Base-by-base conservation (phyloP, 1,139 yeast genomes). In the Lodderomyces parapsilosis region DNA sequence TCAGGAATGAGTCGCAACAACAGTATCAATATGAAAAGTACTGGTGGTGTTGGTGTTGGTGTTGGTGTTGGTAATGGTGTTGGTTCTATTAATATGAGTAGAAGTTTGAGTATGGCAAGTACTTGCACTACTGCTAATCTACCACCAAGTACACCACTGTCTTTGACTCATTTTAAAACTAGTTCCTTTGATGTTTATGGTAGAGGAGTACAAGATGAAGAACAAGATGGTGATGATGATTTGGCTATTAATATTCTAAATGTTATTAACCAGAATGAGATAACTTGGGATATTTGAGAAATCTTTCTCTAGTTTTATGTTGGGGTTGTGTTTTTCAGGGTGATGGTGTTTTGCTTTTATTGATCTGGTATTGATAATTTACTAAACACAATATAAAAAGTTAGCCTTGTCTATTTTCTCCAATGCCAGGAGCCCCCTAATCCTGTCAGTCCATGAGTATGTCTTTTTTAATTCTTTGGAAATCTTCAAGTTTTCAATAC, bases 201-300 rank as follows among this genome's bases (percentile, higher is more conserved):
- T 9, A n/a, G 19, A 13, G 3, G n/a, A 34, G 6, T 15, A 15
- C n/a, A 11, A 19, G 13, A 6, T 32, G 36, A 17, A 10, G 36
- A 20, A 17, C 36, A 33, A 14, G 36, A 38, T 2, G 23, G 18
- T 14, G 22, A 32, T 2, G 23, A 28, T 14, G 22, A 32, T 31
- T 39, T 39, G 28, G 41, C 41, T 18, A 31, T 20, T 32, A 23
- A 31, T 10, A 39, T 39, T 13, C 23, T 39, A 14, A 32, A 25
- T 32, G 24, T 32, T 14, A 32, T 39, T 7, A 19, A 17, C 14
- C 31, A 32, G 18, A 20, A 11, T 8, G 36, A 31, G 9, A 31
- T 39, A 6, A 13, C 6, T 19, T 39, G 41, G 41, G 31, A 23
- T 39, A 39, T 39, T 13, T 39, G 20, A 18, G 23, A 9, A 22